These are phyloP conservation scores for Aspergillus candidus DNA, from an alignment of 2,329 filamentous ascomycete genomes.

Conservation along the genomic window DNA sequence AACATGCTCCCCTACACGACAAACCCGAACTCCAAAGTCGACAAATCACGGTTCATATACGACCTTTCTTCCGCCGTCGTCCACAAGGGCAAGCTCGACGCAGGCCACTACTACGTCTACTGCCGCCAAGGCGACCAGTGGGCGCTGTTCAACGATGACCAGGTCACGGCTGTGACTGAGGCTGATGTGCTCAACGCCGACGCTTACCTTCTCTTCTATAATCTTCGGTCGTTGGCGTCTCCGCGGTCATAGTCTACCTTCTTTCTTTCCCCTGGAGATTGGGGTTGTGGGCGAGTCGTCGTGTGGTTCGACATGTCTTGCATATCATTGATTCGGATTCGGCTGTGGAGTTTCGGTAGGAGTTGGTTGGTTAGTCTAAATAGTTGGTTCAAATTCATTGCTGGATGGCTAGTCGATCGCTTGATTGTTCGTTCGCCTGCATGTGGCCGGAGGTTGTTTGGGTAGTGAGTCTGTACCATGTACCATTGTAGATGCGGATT, in stretches of 20 bases:
- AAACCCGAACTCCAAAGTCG: slow-evolving; percentile 41
- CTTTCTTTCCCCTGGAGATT: no score
- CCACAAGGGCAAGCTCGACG: slow-evolving; percentile 87
- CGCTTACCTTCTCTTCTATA: slow-evolving; percentile 86
- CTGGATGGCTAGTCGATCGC: no score
- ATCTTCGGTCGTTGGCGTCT: slow-evolving; percentile 29
- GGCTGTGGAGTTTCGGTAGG: no score
- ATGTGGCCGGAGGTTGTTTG: no score
- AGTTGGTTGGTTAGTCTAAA: no score
- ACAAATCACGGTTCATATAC: slow-evolving; percentile 61
- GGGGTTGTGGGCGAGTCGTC: no score
- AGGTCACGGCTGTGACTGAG: slow-evolving; percentile 75
- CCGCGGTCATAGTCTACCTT: not conserved
- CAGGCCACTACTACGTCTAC: slow-evolving; percentile 88
- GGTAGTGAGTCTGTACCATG: no score
- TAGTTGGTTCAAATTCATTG: no score
- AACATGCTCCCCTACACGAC: slow-evolving; percentile 90
- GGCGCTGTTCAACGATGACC: slow-evolving; percentile 95
- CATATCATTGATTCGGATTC: no score
- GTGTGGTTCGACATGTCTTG: no score
- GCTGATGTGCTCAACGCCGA: slow-evolving; percentile 80
- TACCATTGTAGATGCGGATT: no score
- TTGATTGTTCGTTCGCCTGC: no score
- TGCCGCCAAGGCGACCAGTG: slow-evolving; percentile 79
- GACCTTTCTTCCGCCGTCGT: slow-evolving; percentile 86